phyloP scores from a whole-genome alignment of 176 grass and related monocot species.

The Ananas comosus region DNA sequence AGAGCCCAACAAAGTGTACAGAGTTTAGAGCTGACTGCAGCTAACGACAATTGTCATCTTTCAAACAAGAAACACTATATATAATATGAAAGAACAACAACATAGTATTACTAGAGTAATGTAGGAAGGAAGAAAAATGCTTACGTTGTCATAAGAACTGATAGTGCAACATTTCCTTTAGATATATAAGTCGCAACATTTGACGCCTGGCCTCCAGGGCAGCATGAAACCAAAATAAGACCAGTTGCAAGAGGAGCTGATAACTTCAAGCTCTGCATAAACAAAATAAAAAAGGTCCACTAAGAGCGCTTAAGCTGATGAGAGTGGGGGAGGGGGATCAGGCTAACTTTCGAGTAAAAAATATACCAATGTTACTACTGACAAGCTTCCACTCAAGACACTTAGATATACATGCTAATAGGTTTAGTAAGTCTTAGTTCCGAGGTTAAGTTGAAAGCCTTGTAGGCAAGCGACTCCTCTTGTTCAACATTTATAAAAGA shows the following conservation, averaged over 20 bases:
- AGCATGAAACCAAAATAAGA: constrained; percentile 97
- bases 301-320: background rate
- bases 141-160: constrained; percentile 99
- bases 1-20: too few species aligned
- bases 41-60: too few species aligned
- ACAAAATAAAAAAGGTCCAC: background rate
- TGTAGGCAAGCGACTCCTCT: too few species aligned
- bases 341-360: background rate
- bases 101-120: background rate
- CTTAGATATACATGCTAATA: too few species aligned
- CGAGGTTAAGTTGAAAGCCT: too few species aligned
- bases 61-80: background rate
- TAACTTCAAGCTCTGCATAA: constrained; percentile 70
- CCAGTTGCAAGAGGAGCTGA: constrained; percentile 91
- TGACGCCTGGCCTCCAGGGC: constrained; percentile 96
- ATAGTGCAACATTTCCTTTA: constrained; percentile 98
- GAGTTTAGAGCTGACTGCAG: too few species aligned
- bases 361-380: background rate
- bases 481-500: too few species aligned
- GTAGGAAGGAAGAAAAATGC: constrained; percentile 1
- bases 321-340: background rate
- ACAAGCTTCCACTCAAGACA: background rate
- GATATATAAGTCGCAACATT: constrained; percentile 99
- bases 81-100: background rate
- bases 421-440: too few species aligned